Percentiles rank a stretch among this genome's conserved stretches.
These are phyloP conservation scores for Populus tomentosa DNA, from an alignment of 441 rosid species.

Conservation along the genomic window DNA sequence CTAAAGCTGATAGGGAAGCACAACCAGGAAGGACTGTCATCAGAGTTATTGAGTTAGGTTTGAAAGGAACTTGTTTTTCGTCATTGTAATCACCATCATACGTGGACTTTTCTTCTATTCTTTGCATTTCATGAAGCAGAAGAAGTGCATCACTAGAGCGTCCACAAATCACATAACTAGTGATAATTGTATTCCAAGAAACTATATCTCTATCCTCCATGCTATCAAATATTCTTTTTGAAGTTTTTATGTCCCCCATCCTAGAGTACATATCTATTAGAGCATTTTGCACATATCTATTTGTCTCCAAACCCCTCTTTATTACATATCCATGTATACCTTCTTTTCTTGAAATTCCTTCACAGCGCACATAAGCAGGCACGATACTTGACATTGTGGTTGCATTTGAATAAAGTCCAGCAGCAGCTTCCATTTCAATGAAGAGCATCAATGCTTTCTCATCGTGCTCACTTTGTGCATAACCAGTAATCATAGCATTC, in stretches of 20 bases:
- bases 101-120: constrained; percentile 12
- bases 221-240: constrained; percentile 49
- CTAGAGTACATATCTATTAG: constrained; percentile 80
- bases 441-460: constrained; percentile 62
- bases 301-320: constrained; percentile 57
- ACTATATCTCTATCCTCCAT: constrained; percentile 67
- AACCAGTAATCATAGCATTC: constrained; percentile 94
- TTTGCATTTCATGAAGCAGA: constrained; percentile 63
- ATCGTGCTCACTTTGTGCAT: constrained; percentile 68
- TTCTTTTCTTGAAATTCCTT: constrained; percentile 53
- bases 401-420: constrained; percentile 61
- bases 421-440: constrained; percentile 58
- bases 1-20: constrained; percentile 64
- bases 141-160: constrained; percentile 52
- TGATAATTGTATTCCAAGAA: constrained; percentile 86
- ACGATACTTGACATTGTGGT: constrained; percentile 76
- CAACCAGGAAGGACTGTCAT: constrained; percentile 83
- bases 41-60: constrained; percentile 75
- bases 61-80: constrained; percentile 22
- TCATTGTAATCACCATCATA: constrained; percentile 12
- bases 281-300: constrained; percentile 77
- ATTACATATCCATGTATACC: constrained; percentile 67
- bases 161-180: constrained; percentile 59
- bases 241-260: constrained; percentile 51
- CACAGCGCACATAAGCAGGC: constrained; percentile 63